phyloP scores from a whole-genome alignment of 1,139 yeast genomes.

The Scheffersomyces segobiensis region DNA sequence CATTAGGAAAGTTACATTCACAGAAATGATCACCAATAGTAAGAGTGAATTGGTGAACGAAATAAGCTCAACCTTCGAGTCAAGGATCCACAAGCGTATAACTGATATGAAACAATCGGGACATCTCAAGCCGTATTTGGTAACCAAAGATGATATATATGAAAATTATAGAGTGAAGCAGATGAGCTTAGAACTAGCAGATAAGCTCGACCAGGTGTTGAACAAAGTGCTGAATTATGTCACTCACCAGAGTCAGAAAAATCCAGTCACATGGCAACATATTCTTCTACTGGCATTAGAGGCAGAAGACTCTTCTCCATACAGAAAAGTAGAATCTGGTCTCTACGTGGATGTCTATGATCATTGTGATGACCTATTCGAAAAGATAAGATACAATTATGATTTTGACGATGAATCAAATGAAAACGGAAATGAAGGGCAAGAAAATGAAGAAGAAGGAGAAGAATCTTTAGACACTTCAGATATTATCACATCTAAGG shows the following conservation, averaged over 20 bases:
- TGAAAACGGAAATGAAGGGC: slow-evolving; percentile 7
- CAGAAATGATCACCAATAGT: slow-evolving; percentile 25
- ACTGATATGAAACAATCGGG: slow-evolving; percentile 7
- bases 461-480: slow-evolving; percentile 1
- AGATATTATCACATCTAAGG: neutral
- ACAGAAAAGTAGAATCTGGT: slow-evolving; percentile 9
- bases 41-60: slow-evolving; percentile 36
- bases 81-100: slow-evolving; percentile 25
- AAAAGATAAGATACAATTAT: slow-evolving; percentile 20
- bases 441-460: slow-evolving; percentile 8
- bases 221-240: slow-evolving; percentile 9
- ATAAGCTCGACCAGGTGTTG: slow-evolving; percentile 18
- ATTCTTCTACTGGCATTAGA: slow-evolving; percentile 24
- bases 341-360: slow-evolving; percentile 15
- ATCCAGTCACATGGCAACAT: slow-evolving; percentile 27
- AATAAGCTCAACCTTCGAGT: slow-evolving; percentile 38
- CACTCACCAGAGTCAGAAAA: slow-evolving; percentile 8
- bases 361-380: slow-evolving; percentile 24
- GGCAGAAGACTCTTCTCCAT: slow-evolving; percentile 14
- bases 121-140: neutral
- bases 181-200: slow-evolving; percentile 22
- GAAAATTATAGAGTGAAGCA: slow-evolving; percentile 13
- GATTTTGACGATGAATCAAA: slow-evolving; percentile 20
- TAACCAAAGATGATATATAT: neutral
- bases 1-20: slow-evolving; percentile 3